Evolutionary conservation across 176 grass and related monocot species (phyloP), one percentile per base, ranked within the genome.

Genomic region (Eremochloa ophiuroides): DNA sequence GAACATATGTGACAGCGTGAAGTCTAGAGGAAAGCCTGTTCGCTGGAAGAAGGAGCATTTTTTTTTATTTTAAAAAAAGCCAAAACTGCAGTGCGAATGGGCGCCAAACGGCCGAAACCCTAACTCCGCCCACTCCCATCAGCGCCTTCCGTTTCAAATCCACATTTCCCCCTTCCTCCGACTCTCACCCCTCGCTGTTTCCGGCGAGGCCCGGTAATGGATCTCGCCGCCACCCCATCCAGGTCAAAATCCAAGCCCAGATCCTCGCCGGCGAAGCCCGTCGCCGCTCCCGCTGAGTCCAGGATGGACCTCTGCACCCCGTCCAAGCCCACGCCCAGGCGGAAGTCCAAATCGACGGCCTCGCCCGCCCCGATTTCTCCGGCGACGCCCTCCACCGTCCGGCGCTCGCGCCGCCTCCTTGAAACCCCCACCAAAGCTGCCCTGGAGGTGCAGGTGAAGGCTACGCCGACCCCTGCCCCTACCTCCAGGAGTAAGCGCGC

Each of bases 381-480:
- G 17, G 79, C 65, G 18, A 86, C 85, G 7, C 86, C 82, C 11
- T 71, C 82, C 16, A 48, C 85, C 40, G 43, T 87, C 25, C 92
- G 92, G 11, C 86, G 88, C 22, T 94, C 91, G 62, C 25, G 63
- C 35, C 91, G 91, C 82, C 82, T 94, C 20, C 85, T 91, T 4
- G 79, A 84, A 20, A 76, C 85, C 50, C 83, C 91, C 25, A 62
- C 53, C 10, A 84, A 84, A 65, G 62, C 11, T 8, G 25, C 71
- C 18, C 27, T 16, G 3, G 75, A 84, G 62, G 68, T 18, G 20
- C 82, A 78, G 7, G 43, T 8, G 25, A 73, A 77, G 59, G 41
- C 71, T 78, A 74, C 77, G 29, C 78, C 68, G 28, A 35, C 41
- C 73, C 85, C 88, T 58, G 29, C 41, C 73, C 85, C 88, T 58